phyloP scores from a whole-genome alignment of 495 filamentous ascomycete genomes.

The Trypethelium eluteriae region DNA sequence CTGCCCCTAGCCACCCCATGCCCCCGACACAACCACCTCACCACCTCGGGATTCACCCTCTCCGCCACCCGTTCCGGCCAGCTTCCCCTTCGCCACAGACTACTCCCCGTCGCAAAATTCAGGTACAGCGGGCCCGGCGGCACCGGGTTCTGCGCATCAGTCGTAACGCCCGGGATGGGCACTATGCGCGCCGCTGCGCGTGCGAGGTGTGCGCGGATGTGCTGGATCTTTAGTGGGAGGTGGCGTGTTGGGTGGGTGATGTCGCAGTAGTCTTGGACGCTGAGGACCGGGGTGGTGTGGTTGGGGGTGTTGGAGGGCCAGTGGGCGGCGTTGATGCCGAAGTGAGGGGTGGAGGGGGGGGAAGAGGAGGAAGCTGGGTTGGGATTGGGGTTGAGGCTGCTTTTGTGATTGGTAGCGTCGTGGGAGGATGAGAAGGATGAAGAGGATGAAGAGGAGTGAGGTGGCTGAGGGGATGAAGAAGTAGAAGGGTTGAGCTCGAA shows the following conservation, averaged over 20 bases:
- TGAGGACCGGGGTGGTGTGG: slow-evolving; percentile 62
- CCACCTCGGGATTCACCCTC: slow-evolving; percentile 82
- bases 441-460: no score
- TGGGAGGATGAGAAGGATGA: no score
- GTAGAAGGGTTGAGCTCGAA: slow-evolving; percentile 39
- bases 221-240: slow-evolving; percentile 67
- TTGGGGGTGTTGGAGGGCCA: slow-evolving; percentile 90
- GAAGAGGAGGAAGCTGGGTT: no score
- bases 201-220: slow-evolving; percentile 64
- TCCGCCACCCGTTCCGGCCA: slow-evolving; percentile 94
- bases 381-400: no score
- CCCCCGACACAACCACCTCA: slow-evolving; percentile 66
- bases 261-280: slow-evolving; percentile 95
- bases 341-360: slow-evolving; percentile 42
- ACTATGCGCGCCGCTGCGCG: slow-evolving; percentile 51
- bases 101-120: slow-evolving; percentile 84
- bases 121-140: slow-evolving; percentile 60
- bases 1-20: slow-evolving; percentile 45
- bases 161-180: slow-evolving; percentile 36
- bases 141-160: slow-evolving; percentile 35
- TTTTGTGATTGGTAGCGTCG: no score
- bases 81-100: slow-evolving; percentile 83
- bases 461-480: no score
- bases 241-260: slow-evolving; percentile 63
- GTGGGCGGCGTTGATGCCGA: slow-evolving; percentile 69